These are phyloP conservation scores for Onygenales sp. DNA, from an alignment of 2,329 filamentous ascomycete species.

Conservation along the genomic window DNA sequence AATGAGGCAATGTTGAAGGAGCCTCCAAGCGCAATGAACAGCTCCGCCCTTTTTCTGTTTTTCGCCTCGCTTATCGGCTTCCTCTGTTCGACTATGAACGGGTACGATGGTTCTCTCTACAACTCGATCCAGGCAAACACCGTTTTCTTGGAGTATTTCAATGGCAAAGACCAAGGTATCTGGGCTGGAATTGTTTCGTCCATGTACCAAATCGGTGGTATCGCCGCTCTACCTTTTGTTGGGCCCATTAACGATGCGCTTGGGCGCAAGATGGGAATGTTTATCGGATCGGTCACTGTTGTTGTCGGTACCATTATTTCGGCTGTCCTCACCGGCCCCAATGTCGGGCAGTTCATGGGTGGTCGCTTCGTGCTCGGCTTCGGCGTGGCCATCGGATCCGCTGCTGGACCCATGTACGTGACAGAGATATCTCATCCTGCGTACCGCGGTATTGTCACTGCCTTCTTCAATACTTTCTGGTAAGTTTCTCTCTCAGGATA, in stretches of 20 bases:
- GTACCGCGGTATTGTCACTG: slow-evolving; percentile 52
- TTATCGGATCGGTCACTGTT: slow-evolving; percentile 45
- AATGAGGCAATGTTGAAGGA: slow-evolving; percentile 48
- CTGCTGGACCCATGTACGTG: slow-evolving; percentile 54
- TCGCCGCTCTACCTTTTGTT: slow-evolving; percentile 38
- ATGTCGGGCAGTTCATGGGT: slow-evolving; percentile 44
- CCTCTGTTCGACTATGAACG: slow-evolving; percentile 45
- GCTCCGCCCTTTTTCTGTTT: slow-evolving; percentile 11
- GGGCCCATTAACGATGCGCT: slow-evolving; percentile 38
- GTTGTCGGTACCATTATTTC: slow-evolving; percentile 43
- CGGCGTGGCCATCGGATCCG: slow-evolving; percentile 50
- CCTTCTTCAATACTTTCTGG: slow-evolving; percentile 46
- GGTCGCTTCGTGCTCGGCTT: slow-evolving; percentile 48
- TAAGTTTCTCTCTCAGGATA: slow-evolving; percentile 20
- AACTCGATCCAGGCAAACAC: slow-evolving; percentile 43
- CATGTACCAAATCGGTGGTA: slow-evolving; percentile 41
- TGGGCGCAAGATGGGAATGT: slow-evolving; percentile 48
- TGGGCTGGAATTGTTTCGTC: slow-evolving; percentile 37
- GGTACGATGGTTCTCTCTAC: slow-evolving; percentile 50
- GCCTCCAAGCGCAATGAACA: slow-evolving; percentile 18
- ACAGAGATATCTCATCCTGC: slow-evolving; percentile 55
- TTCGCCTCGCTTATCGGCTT: slow-evolving; percentile 23
- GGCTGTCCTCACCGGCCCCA: slow-evolving; percentile 33
- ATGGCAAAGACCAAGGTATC: slow-evolving; percentile 30
- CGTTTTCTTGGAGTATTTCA: slow-evolving; percentile 33